A percentile compares a stretch with the other conserved stretches of the same genome.
Evolutionary conservation across 2,329 filamentous ascomycete species (phyloP).

Genomic region (Epichloe amarillans): DNA sequence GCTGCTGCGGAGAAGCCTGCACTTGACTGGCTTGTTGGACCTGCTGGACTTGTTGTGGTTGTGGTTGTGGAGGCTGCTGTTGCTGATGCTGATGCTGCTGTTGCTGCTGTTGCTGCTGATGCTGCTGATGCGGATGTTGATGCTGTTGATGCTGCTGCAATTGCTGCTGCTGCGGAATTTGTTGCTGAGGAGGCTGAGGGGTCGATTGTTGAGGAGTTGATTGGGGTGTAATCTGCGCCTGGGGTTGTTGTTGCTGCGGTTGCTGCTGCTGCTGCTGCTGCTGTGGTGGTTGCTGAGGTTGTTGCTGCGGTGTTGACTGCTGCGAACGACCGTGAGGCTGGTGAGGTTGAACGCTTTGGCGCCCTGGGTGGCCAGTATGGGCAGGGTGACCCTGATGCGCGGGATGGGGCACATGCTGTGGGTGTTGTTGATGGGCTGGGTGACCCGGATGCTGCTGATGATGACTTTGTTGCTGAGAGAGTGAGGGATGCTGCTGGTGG

Average conservation of each 20-base stretch:
- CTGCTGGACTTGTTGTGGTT: slow-evolving; percentile 16
- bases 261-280: slow-evolving; percentile 14
- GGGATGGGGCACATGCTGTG: slow-evolving; percentile 13
- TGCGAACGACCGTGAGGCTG: slow-evolving; percentile 14
- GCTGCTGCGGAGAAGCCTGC: slow-evolving; percentile 18
- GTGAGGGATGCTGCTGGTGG: slow-evolving; percentile 10
- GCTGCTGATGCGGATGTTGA: neutral
- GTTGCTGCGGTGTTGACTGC: slow-evolving; percentile 15
- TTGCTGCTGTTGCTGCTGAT: slow-evolving; percentile 15
- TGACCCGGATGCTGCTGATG: slow-evolving; percentile 9
- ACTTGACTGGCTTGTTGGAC: slow-evolving; percentile 21
- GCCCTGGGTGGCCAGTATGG: slow-evolving; percentile 12
- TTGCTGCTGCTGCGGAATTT: slow-evolving; percentile 6
- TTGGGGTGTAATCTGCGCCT: slow-evolving; percentile 5
- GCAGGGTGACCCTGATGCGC: slow-evolving; percentile 12
- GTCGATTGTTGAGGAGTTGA: slow-evolving; percentile 9
- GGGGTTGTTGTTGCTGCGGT: slow-evolving; percentile 17
- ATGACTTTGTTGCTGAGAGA: slow-evolving; percentile 15
- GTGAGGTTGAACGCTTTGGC: slow-evolving; percentile 13
- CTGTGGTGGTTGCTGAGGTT: slow-evolving; percentile 13
- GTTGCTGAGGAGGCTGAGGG: slow-evolving; percentile 14
- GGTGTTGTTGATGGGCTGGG: slow-evolving; percentile 13
- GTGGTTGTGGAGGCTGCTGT: slow-evolving; percentile 4
- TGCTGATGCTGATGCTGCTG: slow-evolving; percentile 13
- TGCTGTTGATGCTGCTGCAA: slow-evolving; percentile 11